Conservation (phyloP, 306 rosid genomes). For the Potentilla sterilis region DNA sequence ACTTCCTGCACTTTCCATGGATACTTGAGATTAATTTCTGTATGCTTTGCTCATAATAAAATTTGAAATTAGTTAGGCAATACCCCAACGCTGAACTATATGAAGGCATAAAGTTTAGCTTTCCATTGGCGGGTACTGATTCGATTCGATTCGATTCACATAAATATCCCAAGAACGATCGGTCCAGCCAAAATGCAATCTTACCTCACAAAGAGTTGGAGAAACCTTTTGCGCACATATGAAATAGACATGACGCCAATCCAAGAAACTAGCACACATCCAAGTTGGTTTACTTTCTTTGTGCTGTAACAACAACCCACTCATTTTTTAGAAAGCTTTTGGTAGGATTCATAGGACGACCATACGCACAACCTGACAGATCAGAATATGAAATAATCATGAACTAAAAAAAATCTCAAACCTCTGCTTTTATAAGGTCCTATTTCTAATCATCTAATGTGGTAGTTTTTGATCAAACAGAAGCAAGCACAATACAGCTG, state of each 20-base stretch:
- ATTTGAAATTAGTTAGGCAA: background rate
- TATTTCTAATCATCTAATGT: background rate
- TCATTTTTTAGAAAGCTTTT: background rate
- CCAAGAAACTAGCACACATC: background rate
- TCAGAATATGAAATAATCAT: background rate
- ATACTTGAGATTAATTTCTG: background rate
- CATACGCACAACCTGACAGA: background rate
- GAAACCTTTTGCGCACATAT: background rate
- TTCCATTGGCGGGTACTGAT: background rate
- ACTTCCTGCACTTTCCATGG: background rate
- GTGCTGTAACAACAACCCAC: background rate
- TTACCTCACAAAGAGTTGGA: conserved; percentile 8
- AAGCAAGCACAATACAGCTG: background rate
- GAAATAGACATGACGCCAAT: background rate
- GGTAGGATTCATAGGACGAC: conserved; percentile 1
- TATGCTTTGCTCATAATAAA: background rate
- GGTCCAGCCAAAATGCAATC: conserved; percentile 8
- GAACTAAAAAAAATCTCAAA: background rate
- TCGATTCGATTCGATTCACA: background rate
- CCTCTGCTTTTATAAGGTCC: background rate
- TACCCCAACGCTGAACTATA: background rate
- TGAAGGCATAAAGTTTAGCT: background rate
- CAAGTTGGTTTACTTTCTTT: background rate
- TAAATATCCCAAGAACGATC: background rate
- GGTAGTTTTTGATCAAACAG: background rate